Evolutionary conservation across 331 rosid species (phyloP).

Genomic region (Quercus phellos): DNA sequence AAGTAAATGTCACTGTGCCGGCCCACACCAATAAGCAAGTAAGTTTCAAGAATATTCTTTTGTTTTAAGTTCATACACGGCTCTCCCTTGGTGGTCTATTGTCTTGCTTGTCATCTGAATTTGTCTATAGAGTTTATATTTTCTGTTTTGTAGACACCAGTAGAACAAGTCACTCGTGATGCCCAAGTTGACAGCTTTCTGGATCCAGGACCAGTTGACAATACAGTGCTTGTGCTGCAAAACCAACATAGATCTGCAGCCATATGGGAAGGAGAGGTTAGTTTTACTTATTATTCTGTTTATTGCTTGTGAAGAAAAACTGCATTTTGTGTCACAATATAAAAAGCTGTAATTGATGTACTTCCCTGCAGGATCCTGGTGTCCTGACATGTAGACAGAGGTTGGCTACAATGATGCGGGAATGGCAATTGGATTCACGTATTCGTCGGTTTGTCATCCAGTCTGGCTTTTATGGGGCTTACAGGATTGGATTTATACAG

Average conservation of each 20-base stretch:
- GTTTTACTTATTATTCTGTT: not conserved
- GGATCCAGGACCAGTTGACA: slow-evolving; percentile 22
- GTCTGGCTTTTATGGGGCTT: slow-evolving; percentile 18
- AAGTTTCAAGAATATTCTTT: not conserved
- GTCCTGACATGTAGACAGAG: slow-evolving; percentile 24
- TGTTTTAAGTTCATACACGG: not conserved
- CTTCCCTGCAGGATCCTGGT: slow-evolving; percentile 18
- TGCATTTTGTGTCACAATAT: not conserved
- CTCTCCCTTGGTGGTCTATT: not conserved
- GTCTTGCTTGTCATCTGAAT: not conserved
- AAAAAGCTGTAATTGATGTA: not conserved
- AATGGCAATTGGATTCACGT: slow-evolving; percentile 21
- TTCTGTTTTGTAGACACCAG: not conserved
- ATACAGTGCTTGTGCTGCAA: slow-evolving; percentile 20
- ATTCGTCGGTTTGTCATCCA: slow-evolving; percentile 17
- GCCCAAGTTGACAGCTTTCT: slow-evolving; percentile 19
- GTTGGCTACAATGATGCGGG: slow-evolving; percentile 25
- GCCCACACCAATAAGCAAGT: slow-evolving; percentile 12
- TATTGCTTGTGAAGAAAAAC: not conserved
- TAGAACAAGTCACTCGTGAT: not conserved
- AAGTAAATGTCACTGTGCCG: not conserved
- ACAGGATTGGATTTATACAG: slow-evolving; percentile 19
- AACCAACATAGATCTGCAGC: slow-evolving; percentile 18
- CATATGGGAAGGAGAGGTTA: slow-evolving; percentile 25
- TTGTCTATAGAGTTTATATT: not conserved